phyloP scores from a whole-genome alignment of 495 filamentous ascomycete genomes.

The Astrocystis sublimbata region DNA sequence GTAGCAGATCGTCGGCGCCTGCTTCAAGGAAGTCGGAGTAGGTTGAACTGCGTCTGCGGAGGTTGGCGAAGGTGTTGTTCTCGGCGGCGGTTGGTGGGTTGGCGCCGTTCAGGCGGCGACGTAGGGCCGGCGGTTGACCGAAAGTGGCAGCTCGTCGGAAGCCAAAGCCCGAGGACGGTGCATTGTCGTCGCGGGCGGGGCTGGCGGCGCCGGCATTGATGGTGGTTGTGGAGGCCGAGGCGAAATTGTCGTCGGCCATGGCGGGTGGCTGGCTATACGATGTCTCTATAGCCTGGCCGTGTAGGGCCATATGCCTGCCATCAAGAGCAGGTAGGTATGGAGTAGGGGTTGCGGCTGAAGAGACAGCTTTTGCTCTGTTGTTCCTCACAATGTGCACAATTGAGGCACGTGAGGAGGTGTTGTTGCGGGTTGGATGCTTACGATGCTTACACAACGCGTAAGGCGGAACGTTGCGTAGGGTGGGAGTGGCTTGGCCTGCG shows the following conservation, averaged over 20 bases:
- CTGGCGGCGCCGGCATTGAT: conserved; percentile 9
- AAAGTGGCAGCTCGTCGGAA: conserved; percentile 39
- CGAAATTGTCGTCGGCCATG: conserved; percentile 30
- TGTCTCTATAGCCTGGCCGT: conserved; percentile 8
- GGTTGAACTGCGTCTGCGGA: conserved; percentile 68
- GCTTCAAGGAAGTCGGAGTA: conserved; percentile 72
- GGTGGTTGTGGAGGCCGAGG: conserved; percentile 24
- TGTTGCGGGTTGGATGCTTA: too few relatives aligned
- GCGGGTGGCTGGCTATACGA: too few relatives aligned
- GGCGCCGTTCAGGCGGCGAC: conserved; percentile 22
- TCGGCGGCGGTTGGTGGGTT: conserved; percentile 23
- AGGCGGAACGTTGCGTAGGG: neutral
- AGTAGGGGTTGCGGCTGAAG: too few relatives aligned
- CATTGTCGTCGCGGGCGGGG: conserved; percentile 4
- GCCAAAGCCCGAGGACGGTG: conserved; percentile 25
- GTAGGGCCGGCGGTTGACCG: conserved; percentile 31
- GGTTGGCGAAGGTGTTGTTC: conserved; percentile 27
- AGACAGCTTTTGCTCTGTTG: too few relatives aligned
- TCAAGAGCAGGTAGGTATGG: too few relatives aligned
- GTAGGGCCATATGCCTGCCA: conserved; percentile 18
- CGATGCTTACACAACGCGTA: too few relatives aligned
- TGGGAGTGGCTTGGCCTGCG: neutral
- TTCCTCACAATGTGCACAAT: too few relatives aligned
- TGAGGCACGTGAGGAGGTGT: too few relatives aligned
- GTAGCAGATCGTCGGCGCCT: conserved; percentile 71